Conservation (phyloP, 805 yeast species). For the Grigorovia humatica region DNA sequence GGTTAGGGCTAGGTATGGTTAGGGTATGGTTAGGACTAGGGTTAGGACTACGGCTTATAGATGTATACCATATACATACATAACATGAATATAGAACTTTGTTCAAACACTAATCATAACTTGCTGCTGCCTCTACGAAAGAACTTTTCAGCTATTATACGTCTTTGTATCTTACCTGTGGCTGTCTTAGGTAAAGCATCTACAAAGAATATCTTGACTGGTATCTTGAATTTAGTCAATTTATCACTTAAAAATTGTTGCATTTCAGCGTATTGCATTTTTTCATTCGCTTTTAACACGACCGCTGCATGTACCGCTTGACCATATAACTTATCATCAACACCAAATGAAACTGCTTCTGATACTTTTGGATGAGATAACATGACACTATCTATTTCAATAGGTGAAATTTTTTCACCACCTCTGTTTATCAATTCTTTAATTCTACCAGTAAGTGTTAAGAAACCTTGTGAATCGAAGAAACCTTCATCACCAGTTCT, state of each 20-base stretch:
- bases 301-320: conserved; percentile 64
- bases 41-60: too few species aligned
- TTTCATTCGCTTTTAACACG: conserved; percentile 38
- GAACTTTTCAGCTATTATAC: conserved; percentile 48
- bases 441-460: conserved; percentile 57
- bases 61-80: too few species aligned
- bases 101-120: too few species aligned
- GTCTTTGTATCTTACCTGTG: conserved; percentile 67
- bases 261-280: conserved; percentile 35
- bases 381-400: conserved; percentile 55
- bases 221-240: conserved; percentile 51
- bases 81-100: too few species aligned
- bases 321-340: conserved; percentile 56
- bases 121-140: conserved; percentile 25
- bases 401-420: conserved; percentile 69
- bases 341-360: conserved; percentile 66
- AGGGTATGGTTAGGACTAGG: too few species aligned
- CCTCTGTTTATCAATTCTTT: conserved; percentile 70
- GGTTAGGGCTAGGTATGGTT: too few species aligned
- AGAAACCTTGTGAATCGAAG: conserved; percentile 47
- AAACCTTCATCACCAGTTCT: conserved; percentile 74
- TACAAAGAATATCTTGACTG: conserved; percentile 46
- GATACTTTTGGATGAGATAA: conserved; percentile 50
- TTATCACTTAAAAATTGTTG: conserved; percentile 35
- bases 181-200: conserved; percentile 63